Percentiles rank a stretch among this genome's conserved stretches.
phyloP scores from a whole-genome alignment of 176 grass and related monocot genomes.

The Avena insularis region DNA sequence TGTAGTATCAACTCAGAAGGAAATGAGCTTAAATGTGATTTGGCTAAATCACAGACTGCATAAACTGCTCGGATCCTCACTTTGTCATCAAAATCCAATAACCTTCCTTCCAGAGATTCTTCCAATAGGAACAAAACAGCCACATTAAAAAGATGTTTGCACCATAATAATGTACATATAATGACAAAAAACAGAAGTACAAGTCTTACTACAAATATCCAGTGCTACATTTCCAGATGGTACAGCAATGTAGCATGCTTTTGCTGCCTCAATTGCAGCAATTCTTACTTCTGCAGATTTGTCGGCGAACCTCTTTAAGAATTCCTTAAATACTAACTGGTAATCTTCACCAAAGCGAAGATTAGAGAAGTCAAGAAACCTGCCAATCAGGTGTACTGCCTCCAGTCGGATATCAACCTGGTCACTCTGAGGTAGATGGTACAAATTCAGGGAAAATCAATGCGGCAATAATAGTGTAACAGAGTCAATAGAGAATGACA shows the following conservation, averaged over 20 bases:
- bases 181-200: conserved; percentile 30
- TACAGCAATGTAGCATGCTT: conserved; percentile 59
- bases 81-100: conserved; percentile 97
- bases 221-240: conserved; percentile 66
- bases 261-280: conserved; percentile 82
- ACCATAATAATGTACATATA: conserved; percentile 34
- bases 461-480: conserved; percentile 34
- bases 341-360: conserved; percentile 81
- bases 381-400: conserved; percentile 78
- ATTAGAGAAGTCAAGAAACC: conserved; percentile 83
- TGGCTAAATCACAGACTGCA: conserved; percentile 86
- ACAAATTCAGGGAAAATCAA: conserved; percentile 41
- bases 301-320: conserved; percentile 87
- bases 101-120: conserved; percentile 80
- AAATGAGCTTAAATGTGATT: conserved; percentile 71
- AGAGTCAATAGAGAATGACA: conserved; percentile 38
- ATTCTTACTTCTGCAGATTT: conserved; percentile 90
- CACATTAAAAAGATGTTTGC: conserved; percentile 39
- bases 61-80: conserved; percentile 85
- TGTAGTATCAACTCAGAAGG: conserved; percentile 68
- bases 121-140: conserved; percentile 40
- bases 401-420: conserved; percentile 72
- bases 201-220: conserved; percentile 68
- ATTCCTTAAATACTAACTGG: conserved; percentile 71
- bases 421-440: conserved; percentile 61